Evolutionary conservation across 2,329 filamentous ascomycete genomes (phyloP), one percentile per base, ranked within the genome.

Genomic region (Balansia obtecta): DNA sequence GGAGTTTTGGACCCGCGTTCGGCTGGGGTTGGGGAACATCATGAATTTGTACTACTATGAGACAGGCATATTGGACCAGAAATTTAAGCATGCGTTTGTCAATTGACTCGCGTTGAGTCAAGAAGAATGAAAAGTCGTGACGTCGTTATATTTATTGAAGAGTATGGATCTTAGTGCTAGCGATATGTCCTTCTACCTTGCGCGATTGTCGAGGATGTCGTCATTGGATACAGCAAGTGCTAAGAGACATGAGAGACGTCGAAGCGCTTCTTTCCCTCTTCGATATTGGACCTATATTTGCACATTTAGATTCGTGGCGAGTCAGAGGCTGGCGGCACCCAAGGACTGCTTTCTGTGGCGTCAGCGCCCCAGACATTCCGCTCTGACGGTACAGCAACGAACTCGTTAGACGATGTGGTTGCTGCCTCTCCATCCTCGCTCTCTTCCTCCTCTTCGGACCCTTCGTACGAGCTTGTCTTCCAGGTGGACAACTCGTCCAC

Each of bases 401-500:
- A 84, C 38, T 79, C 73, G 49, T 67, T 66, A 18, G 64, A 65
- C 10, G 52, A 58, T 46, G 54, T 54, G 10, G 45, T 63, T 55
- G 50, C 53, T 37, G 46, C 57, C 53, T 70, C 54, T 52, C 62
- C 60, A 46, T 63, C 62, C 15, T 68, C 68, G 46, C 65, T 69
- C 18, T 65, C 65, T 12, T 65, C 64, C 16, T 56, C 64, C 16
- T 56, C 56, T 22, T 67, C 63, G 30, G 66, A 66, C 11, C 63
- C 67, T 42, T 67, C 66, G 44, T 64, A 65, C 5, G 66, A 67
- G 56, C 63, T 68, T 15, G 68, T 67, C 61, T 78, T 75, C 75
- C 75, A 79, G 2, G 71, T 64, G 46, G 72, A 73, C 45, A 81
- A 66, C 63, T 80, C 72, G 49, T 79, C 73, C 15, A 83, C 79